These are phyloP conservation scores for Fusarium nurragi DNA, from an alignment of 2,329 filamentous ascomycete species.

Conservation along the genomic window DNA sequence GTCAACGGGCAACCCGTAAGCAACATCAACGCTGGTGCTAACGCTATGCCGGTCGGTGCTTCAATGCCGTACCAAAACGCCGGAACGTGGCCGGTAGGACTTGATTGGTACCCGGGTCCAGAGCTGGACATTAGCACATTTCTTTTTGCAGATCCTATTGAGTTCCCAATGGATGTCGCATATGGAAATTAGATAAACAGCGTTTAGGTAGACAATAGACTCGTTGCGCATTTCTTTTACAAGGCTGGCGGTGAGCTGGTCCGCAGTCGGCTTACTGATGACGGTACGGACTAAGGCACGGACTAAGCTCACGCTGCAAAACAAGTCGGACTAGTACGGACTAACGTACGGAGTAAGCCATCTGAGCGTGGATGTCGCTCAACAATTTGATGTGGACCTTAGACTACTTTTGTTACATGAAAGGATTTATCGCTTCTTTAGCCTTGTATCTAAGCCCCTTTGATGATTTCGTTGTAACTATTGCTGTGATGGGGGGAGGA, in stretches of 20 bases:
- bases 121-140: conserved; percentile 25
- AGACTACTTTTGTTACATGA: neutral
- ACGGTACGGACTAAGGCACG: conserved; percentile 19
- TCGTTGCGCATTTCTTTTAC: fast-evolving
- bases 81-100: neutral
- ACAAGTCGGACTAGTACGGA: neutral
- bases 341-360: neutral
- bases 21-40: neutral
- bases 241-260: neutral
- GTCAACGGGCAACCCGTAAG: neutral
- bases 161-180: conserved; percentile 8
- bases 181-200: neutral
- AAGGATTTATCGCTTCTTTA: neutral
- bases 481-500: neutral
- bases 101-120: conserved; percentile 5
- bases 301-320: conserved; percentile 2
- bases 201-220: neutral
- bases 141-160: conserved; percentile 31
- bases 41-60: neutral
- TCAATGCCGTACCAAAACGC: neutral
- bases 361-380: neutral
- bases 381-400: neutral
- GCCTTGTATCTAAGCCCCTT: conserved; percentile 4
- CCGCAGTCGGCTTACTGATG: neutral
- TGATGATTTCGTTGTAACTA: fast-evolving